Conservation (phyloP, 139 green algal species). For the Nannochloris sp. region DNA sequence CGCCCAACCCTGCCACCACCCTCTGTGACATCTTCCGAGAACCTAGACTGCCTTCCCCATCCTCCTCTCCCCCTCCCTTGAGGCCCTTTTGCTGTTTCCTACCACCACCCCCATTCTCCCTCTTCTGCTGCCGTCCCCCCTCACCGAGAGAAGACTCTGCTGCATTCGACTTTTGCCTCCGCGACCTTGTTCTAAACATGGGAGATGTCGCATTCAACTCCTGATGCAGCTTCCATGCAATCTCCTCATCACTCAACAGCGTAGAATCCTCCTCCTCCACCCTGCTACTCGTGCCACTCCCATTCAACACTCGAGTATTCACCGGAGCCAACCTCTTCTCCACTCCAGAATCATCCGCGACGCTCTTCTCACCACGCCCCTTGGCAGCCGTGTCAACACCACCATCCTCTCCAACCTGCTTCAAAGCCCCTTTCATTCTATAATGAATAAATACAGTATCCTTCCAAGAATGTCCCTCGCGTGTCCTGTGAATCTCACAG, state of each 20-base stretch:
- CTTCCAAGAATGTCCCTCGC: too few species aligned
- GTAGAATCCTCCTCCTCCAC: background rate
- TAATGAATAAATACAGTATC: too few species aligned
- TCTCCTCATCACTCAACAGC: conserved; percentile 38
- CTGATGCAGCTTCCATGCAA: conserved; percentile 54
- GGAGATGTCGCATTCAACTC: conserved; percentile 23
- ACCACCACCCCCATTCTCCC: background rate
- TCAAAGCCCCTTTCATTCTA: too few species aligned
- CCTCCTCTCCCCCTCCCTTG: background rate
- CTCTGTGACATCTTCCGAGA: background rate
- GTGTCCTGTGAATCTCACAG: too few species aligned
- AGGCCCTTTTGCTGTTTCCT: background rate
- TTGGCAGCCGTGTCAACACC: too few species aligned
- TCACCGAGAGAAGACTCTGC: background rate
- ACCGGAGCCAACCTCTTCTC: too few species aligned
- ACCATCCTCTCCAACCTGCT: too few species aligned
- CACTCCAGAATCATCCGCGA: too few species aligned
- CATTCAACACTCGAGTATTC: too few species aligned
- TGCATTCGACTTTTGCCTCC: background rate
- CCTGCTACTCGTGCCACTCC: too few species aligned
- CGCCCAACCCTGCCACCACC: background rate
- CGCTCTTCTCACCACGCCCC: too few species aligned
- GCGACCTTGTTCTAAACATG: conserved; percentile 20
- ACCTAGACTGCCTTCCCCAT: background rate
- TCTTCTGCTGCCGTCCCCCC: background rate